phyloP scores from a whole-genome alignment of 83 land plant genomes.

The Diphasiastrum complanatum region DNA sequence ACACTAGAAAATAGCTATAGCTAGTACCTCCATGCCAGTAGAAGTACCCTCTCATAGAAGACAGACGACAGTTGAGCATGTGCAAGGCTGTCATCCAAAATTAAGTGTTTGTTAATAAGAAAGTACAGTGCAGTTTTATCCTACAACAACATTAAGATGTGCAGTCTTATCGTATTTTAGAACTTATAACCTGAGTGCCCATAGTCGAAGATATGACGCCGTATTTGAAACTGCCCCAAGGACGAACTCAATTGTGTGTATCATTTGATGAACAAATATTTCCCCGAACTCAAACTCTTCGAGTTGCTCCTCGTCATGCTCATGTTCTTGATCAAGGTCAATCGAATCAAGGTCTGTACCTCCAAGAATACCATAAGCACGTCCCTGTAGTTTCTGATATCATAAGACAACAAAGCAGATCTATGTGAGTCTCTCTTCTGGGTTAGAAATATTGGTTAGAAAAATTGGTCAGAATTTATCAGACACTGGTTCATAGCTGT shows the following conservation, averaged over 20 bases:
- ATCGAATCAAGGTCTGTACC: slow-evolving; percentile 54
- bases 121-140: too few species aligned
- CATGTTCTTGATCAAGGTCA: slow-evolving; percentile 45
- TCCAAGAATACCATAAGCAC: slow-evolving; percentile 47
- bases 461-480: too few species aligned
- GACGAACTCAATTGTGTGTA: slow-evolving; percentile 98
- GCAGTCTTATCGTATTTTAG: too few species aligned
- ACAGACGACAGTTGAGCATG: slow-evolving; percentile 87
- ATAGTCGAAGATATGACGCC: slow-evolving; percentile 94
- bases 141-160: too few species aligned
- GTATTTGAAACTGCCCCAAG: slow-evolving; percentile 97
- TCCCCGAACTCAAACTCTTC: slow-evolving; percentile 97
- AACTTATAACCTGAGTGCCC: slow-evolving; percentile 82
- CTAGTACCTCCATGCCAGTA: slow-evolving; percentile 74
- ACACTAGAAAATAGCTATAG: too few species aligned
- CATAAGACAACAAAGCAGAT: too few species aligned
- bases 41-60: slow-evolving; percentile 85
- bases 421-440: too few species aligned
- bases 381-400: slow-evolving; percentile 86
- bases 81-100: slow-evolving; percentile 95
- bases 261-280: slow-evolving; percentile 92
- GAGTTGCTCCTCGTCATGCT: slow-evolving; percentile 59
- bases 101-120: too few species aligned
- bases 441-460: too few species aligned
- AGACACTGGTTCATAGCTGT: too few species aligned